Evolutionary conservation across 139 green algal species (phyloP).

Genomic region (Volvox reticuliferus): DNA sequence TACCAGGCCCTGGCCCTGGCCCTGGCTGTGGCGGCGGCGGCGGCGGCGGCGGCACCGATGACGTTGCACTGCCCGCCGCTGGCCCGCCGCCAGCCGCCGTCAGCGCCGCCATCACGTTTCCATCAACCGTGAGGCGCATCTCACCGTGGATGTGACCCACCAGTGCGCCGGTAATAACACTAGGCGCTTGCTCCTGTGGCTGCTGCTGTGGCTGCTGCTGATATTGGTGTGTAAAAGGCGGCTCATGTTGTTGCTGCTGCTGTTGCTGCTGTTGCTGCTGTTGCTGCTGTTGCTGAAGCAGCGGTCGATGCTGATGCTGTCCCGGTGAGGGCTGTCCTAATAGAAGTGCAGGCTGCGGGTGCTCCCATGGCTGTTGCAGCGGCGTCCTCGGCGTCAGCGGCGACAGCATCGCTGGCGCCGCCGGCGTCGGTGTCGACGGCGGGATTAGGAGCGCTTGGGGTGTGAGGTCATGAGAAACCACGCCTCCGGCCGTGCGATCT

Average conservation of each 20-base stretch:
- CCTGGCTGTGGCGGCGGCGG: not conserved
- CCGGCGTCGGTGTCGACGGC: not conserved
- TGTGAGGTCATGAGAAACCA: not conserved
- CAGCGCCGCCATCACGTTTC: not conserved
- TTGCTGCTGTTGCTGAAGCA: not conserved
- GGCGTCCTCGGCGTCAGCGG: not conserved
- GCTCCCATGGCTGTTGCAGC: not conserved
- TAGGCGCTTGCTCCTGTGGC: not conserved
- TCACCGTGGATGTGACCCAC: slow-evolving; percentile 14
- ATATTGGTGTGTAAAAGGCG: not conserved
- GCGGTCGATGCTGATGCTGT: not conserved
- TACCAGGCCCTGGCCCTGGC: not conserved
- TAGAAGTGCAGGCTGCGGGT: not conserved
- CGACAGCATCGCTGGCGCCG: not conserved
- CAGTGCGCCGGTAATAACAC: not conserved
- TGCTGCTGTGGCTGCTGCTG: not conserved
- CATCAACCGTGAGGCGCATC: slow-evolving; percentile 15
- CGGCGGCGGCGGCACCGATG: too few species aligned
- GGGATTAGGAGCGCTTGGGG: too few species aligned
- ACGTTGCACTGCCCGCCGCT: not conserved
- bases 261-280: not conserved
- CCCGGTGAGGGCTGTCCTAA: too few species aligned
- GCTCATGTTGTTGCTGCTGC: not conserved
- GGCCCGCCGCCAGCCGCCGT: not conserved
- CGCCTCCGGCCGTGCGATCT: too few species aligned